These are phyloP conservation scores for Oxyria digyna DNA, from an alignment of 148 eudicot genomes.

Conservation along the genomic window DNA sequence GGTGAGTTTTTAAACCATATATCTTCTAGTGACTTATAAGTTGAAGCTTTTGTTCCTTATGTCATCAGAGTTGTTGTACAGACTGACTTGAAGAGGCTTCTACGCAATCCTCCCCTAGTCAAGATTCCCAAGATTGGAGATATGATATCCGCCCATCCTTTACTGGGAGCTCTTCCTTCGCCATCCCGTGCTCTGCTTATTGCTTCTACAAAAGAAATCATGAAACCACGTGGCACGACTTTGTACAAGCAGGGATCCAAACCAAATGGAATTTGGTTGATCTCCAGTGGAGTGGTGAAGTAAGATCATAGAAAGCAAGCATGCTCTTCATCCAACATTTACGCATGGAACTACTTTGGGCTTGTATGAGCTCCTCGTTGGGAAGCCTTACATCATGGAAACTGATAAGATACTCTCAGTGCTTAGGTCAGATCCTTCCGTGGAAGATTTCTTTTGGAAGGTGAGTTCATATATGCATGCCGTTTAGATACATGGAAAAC, in stretches of 20 bases:
- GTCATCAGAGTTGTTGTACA: slow-evolving; percentile 20
- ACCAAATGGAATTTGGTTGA: slow-evolving; percentile 81
- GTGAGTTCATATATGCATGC: slow-evolving; percentile 19
- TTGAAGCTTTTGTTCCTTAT: slow-evolving; percentile 7
- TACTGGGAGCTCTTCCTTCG: slow-evolving; percentile 77
- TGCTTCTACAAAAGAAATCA: slow-evolving; percentile 67
- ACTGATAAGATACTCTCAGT: slow-evolving; percentile 46
- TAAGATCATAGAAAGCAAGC: slow-evolving; percentile 38
- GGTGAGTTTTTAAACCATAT: slow-evolving; percentile 28
- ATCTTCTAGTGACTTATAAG: background rate
- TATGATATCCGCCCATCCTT: slow-evolving; percentile 52
- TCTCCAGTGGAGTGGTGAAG: slow-evolving; percentile 83
- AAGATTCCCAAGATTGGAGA: slow-evolving; percentile 71
- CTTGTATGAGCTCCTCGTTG: slow-evolving; percentile 74
- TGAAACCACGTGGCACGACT: slow-evolving; percentile 59
- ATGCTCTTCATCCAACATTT: slow-evolving; percentile 69
- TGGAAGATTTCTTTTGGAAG: slow-evolving; percentile 90
- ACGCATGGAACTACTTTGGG: slow-evolving; percentile 90
- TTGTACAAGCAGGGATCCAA: slow-evolving; percentile 70
- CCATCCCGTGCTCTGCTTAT: slow-evolving; percentile 41
- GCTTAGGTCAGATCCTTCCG: slow-evolving; percentile 48
- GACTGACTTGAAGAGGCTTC: slow-evolving; percentile 84
- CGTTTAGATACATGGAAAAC: background rate
- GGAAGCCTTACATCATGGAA: slow-evolving; percentile 77
- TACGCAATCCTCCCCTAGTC: slow-evolving; percentile 79